Base-by-base conservation (phyloP, 192 early-diverging fungal species). In the Phycomyces nitens region DNA sequence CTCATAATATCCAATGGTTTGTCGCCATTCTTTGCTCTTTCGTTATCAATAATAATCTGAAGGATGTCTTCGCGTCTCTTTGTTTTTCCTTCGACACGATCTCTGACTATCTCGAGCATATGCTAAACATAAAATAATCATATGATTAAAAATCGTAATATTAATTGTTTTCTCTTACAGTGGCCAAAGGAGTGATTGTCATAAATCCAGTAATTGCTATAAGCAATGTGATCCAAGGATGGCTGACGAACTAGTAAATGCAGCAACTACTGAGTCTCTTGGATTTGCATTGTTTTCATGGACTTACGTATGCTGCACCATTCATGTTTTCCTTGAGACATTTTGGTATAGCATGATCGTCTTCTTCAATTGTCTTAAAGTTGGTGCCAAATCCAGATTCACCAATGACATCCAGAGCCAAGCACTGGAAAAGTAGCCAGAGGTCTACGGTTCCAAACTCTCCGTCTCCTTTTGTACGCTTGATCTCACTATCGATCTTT, bases 371-470 rank as follows among this genome's bases (percentile, higher is more conserved):
- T 70, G 83, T 81, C 5, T 77, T 57, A 43, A 84, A 84, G 7
- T 77, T 66, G 44, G 59, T 34, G 8, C 82, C 82, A 65, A 84
- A 84, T 15, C 74, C 79, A 0, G 77, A 75, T 14, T 78, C 73
- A 0, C 82, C 82, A 62, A 84, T 81, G 11, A 74, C 66, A 59
- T 84, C 82, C 47, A 84, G 41, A 20, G 82, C 61, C 9, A 71
- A 41, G 26, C 67, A 44, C 24, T 73, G 59, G 20, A 71, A 41
- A 18, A 79, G 42, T 1, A 26, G 40, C 62, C 77, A 74, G n/a
- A 80, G 70, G 27, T 83, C 75, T 22, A 81, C 52, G 0, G 34
- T 39, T 0, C 66, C 65, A 43, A 22, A 47, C 0, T 41, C 54
- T n/a, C 73, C 58, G 0, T 62, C 60, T 27, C 63, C 60, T 1